Percentiles rank a stretch among this genome's conserved stretches.
Evolutionary conservation across 140 eudicot species (phyloP).

Genomic region (Flaveria floridana): DNA sequence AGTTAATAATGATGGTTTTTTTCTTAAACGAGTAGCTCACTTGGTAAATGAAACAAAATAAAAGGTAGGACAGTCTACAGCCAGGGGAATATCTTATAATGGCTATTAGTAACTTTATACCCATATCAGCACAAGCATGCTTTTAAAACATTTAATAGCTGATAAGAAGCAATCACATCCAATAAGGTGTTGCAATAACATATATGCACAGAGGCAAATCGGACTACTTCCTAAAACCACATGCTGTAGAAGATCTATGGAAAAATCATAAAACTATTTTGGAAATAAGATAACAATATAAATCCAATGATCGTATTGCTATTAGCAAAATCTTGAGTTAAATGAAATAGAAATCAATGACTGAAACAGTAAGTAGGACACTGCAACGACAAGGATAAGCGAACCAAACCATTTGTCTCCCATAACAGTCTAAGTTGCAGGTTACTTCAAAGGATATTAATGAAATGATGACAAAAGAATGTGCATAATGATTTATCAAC

Average conservation of each 20-base stretch:
- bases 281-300: neutral
- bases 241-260: slow-evolving; percentile 9
- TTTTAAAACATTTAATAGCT: slow-evolving; percentile 6
- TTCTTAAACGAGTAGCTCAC: neutral
- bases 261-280: neutral
- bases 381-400: neutral
- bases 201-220: neutral
- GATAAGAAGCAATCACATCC: neutral
- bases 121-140: slow-evolving; percentile 16
- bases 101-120: slow-evolving; percentile 10
- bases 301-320: neutral
- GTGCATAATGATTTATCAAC: slow-evolving; percentile 6
- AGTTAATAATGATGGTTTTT: neutral
- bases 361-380: slow-evolving; percentile 1
- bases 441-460: neutral
- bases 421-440: slow-evolving; percentile 1
- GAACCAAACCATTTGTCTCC: neutral
- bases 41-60: slow-evolving; percentile 18
- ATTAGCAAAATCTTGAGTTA: neutral
- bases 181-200: neutral
- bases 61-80: neutral
- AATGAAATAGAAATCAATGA: neutral
- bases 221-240: neutral
- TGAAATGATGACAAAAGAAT: neutral
- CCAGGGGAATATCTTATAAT: neutral